phyloP scores from a whole-genome alignment of 1,284 basidiomycete species.

The Austropuccinia psidii region DNA sequence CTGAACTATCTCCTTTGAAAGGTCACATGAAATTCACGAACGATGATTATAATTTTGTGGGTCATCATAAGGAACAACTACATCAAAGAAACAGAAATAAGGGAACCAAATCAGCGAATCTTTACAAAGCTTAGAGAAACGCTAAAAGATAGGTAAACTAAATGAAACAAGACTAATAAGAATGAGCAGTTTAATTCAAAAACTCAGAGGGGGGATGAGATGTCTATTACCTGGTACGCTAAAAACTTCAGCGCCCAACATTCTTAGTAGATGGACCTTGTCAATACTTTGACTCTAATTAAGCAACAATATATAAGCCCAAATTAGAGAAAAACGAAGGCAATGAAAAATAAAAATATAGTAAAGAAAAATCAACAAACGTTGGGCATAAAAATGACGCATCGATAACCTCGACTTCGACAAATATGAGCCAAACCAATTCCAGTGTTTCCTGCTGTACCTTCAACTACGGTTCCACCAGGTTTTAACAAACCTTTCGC shows the following conservation, averaged over 20 bases:
- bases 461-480: slow-evolving; percentile 48
- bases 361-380: neutral
- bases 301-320: no score
- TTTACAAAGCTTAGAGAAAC: neutral
- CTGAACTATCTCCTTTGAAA: neutral
- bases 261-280: slow-evolving; percentile 47
- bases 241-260: slow-evolving; percentile 48
- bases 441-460: slow-evolving; percentile 48
- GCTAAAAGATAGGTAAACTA: neutral
- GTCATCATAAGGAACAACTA: slow-evolving; percentile 89
- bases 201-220: neutral
- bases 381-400: slow-evolving; percentile 49
- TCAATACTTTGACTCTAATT: slow-evolving; percentile 47
- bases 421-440: slow-evolving; percentile 48
- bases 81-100: neutral
- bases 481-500: slow-evolving; percentile 43
- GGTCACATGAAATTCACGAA: slow-evolving; percentile 8
- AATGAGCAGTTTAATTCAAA: neutral
- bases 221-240: slow-evolving; percentile 43
- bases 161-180: neutral
- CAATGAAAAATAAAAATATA: neutral
- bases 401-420: slow-evolving; percentile 47
- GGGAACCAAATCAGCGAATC: neutral
- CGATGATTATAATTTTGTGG: slow-evolving; percentile 96
- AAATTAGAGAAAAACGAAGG: neutral